A percentile compares a stretch with the other conserved stretches of the same genome.
phyloP scores from a whole-genome alignment of 169 alveolate genomes.

The Miamiensis avidus region DNA sequence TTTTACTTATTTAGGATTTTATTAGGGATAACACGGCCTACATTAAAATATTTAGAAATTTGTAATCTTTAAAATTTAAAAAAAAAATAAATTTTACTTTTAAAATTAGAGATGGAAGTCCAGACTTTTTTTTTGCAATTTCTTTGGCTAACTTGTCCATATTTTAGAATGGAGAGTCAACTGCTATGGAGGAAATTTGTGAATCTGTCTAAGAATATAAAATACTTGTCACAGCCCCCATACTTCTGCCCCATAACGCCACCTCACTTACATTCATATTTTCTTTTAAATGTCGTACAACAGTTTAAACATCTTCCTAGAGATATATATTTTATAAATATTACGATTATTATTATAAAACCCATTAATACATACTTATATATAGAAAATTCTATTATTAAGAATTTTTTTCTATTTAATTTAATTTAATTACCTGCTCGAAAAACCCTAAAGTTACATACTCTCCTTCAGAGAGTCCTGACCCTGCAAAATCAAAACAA shows the following conservation, averaged over 20 bases:
- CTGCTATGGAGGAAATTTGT: conserved; percentile 40
- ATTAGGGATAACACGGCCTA: conserved; percentile 33
- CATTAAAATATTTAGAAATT: too few relatives aligned
- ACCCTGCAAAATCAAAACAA: conserved; percentile 56
- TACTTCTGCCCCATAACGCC: conserved; percentile 58
- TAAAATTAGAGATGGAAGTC: conserved; percentile 42
- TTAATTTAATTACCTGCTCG: conserved; percentile 17
- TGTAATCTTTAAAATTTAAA: neutral
- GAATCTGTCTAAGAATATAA: conserved; percentile 45
- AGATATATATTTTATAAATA: too few relatives aligned
- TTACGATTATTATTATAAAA: too few relatives aligned
- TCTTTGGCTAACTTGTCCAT: conserved; percentile 39
- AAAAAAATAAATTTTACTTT: neutral
- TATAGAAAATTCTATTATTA: too few relatives aligned
- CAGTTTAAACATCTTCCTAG: conserved; percentile 43
- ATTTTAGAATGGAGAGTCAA: conserved; percentile 47
- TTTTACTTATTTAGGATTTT: conserved; percentile 30
- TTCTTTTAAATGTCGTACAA: conserved; percentile 39
- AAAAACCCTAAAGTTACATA: conserved; percentile 50
- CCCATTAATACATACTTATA: too few relatives aligned
- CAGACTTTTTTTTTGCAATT: conserved; percentile 43
- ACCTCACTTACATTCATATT: conserved; percentile 33
- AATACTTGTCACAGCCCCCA: conserved; percentile 60
- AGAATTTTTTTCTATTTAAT: too few relatives aligned
- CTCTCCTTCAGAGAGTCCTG: conserved; percentile 58